Evolutionary conservation across 2,329 filamentous ascomycete genomes (phyloP), one percentile per base, ranked within the genome.

Genomic region (Cladosporium sp.): DNA sequence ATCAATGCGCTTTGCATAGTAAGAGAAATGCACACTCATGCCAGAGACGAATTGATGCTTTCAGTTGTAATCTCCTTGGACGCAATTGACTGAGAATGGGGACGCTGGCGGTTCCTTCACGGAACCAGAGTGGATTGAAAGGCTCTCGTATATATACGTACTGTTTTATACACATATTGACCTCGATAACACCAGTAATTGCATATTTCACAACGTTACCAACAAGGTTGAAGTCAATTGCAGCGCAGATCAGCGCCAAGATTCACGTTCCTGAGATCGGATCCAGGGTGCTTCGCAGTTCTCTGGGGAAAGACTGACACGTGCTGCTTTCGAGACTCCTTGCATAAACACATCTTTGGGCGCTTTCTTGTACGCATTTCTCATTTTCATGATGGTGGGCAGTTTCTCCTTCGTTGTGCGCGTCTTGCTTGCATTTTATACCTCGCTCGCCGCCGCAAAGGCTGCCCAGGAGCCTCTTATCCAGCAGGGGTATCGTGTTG

Each of bases 401-500:
- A 61, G 63, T 24, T 44, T 69, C 48, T 61, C 63, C 17, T 62
- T 71, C 49, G 15, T 67, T 44, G 22, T 69, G 22, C 66, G 65
- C 42, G 62, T 71, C 39, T 58, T 66, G 25, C 37, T 70, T 54
- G 64, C 64, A 34, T 71, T 73, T 61, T 69, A 68, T 60, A 64
- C 66, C 25, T 60, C 66, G 17, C 67, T 77, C 28, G 74, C 72
- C 15, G 66, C 66, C 28, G 75, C 75, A 28, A 68, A 74, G 22
- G 71, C 72, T 34, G 68, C 70, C 20, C 75, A 78, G 63, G 73
- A 78, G 63, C 72, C 74, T 7, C 65, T 77, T 20, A 61, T 67
- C 55, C 69, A 70, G 60, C 66, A 70, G 48, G 76, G 74, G 28
- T 81, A 81, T 68, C 74, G 73, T 47, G 69, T 74, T 17, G 79